These are phyloP conservation scores for Saprolegnia parasitica DNA, from an alignment of 352 stramenopile species.

Conservation along the genomic window DNA sequence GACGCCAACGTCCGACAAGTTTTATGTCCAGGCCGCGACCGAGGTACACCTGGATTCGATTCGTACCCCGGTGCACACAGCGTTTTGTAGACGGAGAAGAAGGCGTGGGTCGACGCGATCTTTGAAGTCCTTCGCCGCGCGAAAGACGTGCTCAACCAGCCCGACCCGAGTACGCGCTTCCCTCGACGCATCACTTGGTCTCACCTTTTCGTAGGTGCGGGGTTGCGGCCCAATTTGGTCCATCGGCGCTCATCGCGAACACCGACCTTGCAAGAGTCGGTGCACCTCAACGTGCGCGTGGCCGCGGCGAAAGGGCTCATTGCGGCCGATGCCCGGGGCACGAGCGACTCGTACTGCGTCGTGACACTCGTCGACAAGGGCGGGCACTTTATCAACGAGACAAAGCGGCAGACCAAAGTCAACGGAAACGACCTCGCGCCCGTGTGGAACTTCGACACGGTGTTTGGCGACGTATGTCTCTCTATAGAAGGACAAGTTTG, in stretches of 20 bases:
- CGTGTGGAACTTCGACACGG: slow-evolving; percentile 41
- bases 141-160: slow-evolving; percentile 33
- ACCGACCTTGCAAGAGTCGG: slow-evolving; percentile 29
- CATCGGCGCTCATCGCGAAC: slow-evolving; percentile 20
- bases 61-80: neutral
- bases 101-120: slow-evolving; percentile 54
- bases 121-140: slow-evolving; percentile 48
- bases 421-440: slow-evolving; percentile 47
- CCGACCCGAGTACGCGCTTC: neutral
- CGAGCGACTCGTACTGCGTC: slow-evolving; percentile 69
- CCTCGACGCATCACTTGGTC: neutral
- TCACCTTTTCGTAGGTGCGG: neutral
- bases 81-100: slow-evolving; percentile 40
- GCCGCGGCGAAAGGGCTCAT: slow-evolving; percentile 48
- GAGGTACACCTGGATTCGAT: slow-evolving; percentile 29
- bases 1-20: slow-evolving; percentile 36
- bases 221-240: slow-evolving; percentile 20
- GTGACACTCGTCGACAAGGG: slow-evolving; percentile 59
- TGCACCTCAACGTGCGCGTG: slow-evolving; percentile 51
- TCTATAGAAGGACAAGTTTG: slow-evolving; percentile 39
- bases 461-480: slow-evolving; percentile 28
- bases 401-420: slow-evolving; percentile 53
- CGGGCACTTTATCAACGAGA: slow-evolving; percentile 47
- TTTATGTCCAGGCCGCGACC: slow-evolving; percentile 62
- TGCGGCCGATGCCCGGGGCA: slow-evolving; percentile 51